Evolutionary conservation across 106 monocot species (phyloP).

Genomic region (Gastrodia elata): DNA sequence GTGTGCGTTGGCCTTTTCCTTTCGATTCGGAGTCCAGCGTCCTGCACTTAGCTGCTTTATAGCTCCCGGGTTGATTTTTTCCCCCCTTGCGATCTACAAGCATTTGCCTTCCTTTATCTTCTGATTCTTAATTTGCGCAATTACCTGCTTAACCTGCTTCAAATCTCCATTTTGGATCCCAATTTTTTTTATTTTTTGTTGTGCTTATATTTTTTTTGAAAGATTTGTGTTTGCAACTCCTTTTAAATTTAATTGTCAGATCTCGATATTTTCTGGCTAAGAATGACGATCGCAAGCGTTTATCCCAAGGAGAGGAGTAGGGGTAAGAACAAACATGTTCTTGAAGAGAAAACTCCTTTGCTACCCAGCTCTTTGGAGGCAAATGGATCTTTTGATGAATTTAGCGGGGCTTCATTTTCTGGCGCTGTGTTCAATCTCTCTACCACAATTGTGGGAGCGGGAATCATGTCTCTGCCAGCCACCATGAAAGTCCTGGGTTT

Average conservation of each 20-base stretch:
- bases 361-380: slow-evolving; percentile 21
- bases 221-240: background rate
- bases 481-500: slow-evolving; percentile 61
- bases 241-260: background rate
- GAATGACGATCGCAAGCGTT: slow-evolving; percentile 33
- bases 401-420: slow-evolving; percentile 46
- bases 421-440: slow-evolving; percentile 69
- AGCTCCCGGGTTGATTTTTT: background rate
- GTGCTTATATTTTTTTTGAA: background rate
- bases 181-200: background rate
- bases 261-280: background rate
- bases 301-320: slow-evolving; percentile 5
- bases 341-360: slow-evolving; percentile 33
- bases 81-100: background rate
- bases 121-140: background rate
- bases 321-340: slow-evolving; percentile 16
- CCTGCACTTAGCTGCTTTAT: background rate
- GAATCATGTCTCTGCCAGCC: slow-evolving; percentile 63
- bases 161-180: background rate
- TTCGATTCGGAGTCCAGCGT: no score
- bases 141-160: background rate
- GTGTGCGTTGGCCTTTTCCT: no score
- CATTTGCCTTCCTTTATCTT: background rate
- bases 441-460: slow-evolving; percentile 61
- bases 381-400: slow-evolving; percentile 19